Evolutionary conservation across 2,329 filamentous ascomycete genomes (phyloP).

Genomic region (Lecanicillium sp.): DNA sequence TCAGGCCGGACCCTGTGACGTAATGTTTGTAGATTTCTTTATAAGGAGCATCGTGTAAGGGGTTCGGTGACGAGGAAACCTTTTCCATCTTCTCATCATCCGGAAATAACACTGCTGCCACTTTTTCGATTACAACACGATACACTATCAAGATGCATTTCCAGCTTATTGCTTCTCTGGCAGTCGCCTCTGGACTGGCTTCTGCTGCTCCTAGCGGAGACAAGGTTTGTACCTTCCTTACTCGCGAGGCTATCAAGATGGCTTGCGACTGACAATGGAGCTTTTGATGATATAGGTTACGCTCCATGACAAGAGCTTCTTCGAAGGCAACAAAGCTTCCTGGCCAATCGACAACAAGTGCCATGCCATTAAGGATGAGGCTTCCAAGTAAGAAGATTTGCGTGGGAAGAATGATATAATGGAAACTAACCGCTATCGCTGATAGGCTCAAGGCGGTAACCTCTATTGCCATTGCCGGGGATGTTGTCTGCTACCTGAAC

Average conservation of each 20-base stretch:
- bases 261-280: too few species aligned
- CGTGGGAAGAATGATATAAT: too few species aligned
- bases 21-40: too few species aligned
- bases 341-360: slow-evolving; percentile 3
- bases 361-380: not conserved
- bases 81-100: too few species aligned
- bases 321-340: not conserved
- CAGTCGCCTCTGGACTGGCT: not conserved
- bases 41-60: too few species aligned
- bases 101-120: too few species aligned
- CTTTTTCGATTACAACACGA: too few species aligned
- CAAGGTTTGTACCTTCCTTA: not conserved
- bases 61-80: too few species aligned
- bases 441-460: not conserved
- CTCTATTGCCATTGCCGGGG: not conserved
- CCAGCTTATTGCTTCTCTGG: not conserved
- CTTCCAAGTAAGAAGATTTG: not conserved
- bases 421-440: not conserved
- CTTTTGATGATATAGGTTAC: too few species aligned
- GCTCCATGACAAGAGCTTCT: not conserved
- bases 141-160: slow-evolving; percentile 1
- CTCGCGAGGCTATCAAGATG: too few species aligned
- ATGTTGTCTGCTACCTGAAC: not conserved
- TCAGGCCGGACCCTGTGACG: too few species aligned
- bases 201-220: not conserved